Evolutionary conservation across 75 land plant genomes (phyloP).

Genomic region (Cunninghamia lanceolata): DNA sequence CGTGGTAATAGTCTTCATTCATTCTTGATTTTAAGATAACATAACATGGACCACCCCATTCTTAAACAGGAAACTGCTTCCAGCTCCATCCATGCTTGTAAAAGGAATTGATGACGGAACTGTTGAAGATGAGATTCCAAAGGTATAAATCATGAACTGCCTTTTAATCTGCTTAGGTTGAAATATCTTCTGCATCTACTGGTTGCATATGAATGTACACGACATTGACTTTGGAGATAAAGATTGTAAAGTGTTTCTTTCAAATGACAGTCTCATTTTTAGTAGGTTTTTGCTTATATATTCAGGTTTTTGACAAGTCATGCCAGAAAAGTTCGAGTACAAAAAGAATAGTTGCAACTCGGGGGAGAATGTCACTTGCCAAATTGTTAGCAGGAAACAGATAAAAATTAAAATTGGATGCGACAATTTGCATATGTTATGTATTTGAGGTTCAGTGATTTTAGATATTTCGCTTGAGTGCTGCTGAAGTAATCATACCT

Average conservation of each 20-base stretch:
- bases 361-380: constrained; percentile 10
- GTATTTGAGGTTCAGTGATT: background rate
- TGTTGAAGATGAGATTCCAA: constrained; percentile 8
- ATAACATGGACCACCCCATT: background rate
- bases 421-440: background rate
- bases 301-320: constrained; percentile 8
- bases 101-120: constrained; percentile 4
- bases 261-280: background rate
- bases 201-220: background rate
- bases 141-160: background rate
- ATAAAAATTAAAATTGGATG: background rate
- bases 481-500: background rate
- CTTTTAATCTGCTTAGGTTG: background rate
- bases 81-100: constrained; percentile 6
- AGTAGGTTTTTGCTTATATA: background rate
- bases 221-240: background rate
- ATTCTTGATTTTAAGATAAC: background rate
- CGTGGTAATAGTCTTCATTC: background rate
- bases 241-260: background rate
- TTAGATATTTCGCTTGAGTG: background rate
- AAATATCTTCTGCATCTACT: background rate
- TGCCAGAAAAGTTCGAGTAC: constrained; percentile 1
- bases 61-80: constrained; percentile 8
- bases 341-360: constrained; percentile 4
- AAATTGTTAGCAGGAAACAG: background rate